Percentiles rank a stretch among this genome's conserved stretches.
These are phyloP conservation scores for Cercospora brassicicola DNA, from an alignment of 2,329 filamentous ascomycete species.

Conservation along the genomic window DNA sequence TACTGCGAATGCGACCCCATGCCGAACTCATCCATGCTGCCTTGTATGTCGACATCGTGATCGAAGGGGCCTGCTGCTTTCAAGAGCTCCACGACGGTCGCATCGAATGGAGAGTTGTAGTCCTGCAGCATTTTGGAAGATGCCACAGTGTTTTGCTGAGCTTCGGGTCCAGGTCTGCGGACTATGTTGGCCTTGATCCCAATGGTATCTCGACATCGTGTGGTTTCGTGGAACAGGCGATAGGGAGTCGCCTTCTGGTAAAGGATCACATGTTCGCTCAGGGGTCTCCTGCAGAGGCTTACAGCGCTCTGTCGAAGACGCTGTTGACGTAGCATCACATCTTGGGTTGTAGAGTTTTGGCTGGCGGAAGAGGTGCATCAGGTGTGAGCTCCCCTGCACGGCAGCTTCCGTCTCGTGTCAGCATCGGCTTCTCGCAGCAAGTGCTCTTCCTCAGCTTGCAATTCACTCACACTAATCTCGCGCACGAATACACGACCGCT, in stretches of 20 bases:
- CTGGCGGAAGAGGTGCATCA: not conserved
- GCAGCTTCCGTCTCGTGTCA: not conserved
- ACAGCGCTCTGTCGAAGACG: conserved; percentile 22
- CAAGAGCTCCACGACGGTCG: conserved; percentile 73
- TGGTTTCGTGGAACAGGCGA: conserved; percentile 2
- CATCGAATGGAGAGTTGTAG: conserved; percentile 75
- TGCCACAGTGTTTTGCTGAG: conserved; percentile 67
- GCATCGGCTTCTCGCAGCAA: not conserved
- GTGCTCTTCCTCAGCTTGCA: not conserved
- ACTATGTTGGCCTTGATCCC: conserved; percentile 56
- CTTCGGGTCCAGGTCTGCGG: conserved; percentile 36
- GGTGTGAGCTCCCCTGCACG: not conserved
- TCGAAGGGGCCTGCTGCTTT: conserved; percentile 62
- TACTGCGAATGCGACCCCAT: conserved; percentile 82
- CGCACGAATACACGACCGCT: not conserved
- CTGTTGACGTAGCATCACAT: conserved; percentile 29
- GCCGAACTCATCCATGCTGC: conserved; percentile 93
- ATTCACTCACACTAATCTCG: not conserved
- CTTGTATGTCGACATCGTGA: conserved; percentile 62
- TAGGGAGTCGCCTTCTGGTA: not conserved
- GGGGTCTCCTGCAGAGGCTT: conserved; percentile 17
- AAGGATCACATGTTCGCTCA: conserved; percentile 6
- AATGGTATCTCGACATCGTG: conserved; percentile 33
- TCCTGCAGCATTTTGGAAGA: conserved; percentile 69
- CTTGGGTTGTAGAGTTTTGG: not conserved